Conservation (phyloP, 202 grass and related monocot genomes). For the Musa balbisiana region DNA sequence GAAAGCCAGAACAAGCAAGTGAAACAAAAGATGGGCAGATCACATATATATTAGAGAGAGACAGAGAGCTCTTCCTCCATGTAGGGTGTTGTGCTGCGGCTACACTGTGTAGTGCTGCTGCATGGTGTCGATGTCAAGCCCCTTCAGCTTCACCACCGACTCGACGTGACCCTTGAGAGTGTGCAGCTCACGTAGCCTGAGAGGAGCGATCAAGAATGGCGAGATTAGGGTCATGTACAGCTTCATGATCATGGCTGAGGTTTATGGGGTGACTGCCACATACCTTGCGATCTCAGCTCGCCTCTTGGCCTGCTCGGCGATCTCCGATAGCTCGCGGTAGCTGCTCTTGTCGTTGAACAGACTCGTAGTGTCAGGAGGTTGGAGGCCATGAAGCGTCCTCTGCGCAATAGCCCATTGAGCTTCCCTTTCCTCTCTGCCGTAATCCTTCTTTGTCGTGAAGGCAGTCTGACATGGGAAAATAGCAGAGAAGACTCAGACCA, state of each 20-base stretch:
- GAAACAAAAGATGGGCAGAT: too few species aligned
- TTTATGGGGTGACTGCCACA: too few species aligned
- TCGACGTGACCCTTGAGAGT: background rate
- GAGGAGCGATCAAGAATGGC: background rate
- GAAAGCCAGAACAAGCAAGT: too few species aligned
- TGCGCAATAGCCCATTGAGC: conserved; percentile 87
- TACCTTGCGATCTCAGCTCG: conserved; percentile 82
- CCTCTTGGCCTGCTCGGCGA: conserved; percentile 87
- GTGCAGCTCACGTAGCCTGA: background rate
- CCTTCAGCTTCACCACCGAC: background rate
- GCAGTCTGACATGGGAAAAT: conserved; percentile 32
- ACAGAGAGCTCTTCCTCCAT: too few species aligned
- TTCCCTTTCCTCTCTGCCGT: conserved; percentile 72
- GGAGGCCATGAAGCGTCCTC: conserved; percentile 91
- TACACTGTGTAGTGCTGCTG: background rate
- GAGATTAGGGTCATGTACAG: background rate
- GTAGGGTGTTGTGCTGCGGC: background rate
- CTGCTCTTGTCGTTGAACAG: conserved; percentile 78
- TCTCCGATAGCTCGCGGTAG: conserved; percentile 94
- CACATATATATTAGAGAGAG: too few species aligned
- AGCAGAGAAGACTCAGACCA: background rate
- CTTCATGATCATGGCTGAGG: background rate
- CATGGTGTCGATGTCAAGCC: background rate
- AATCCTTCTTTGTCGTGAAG: conserved; percentile 91
- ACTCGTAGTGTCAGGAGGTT: conserved; percentile 38